Base-by-base conservation (phyloP, 1,284 basidiomycete species). In the Cutaneotrichosporon cutaneum region DNA sequence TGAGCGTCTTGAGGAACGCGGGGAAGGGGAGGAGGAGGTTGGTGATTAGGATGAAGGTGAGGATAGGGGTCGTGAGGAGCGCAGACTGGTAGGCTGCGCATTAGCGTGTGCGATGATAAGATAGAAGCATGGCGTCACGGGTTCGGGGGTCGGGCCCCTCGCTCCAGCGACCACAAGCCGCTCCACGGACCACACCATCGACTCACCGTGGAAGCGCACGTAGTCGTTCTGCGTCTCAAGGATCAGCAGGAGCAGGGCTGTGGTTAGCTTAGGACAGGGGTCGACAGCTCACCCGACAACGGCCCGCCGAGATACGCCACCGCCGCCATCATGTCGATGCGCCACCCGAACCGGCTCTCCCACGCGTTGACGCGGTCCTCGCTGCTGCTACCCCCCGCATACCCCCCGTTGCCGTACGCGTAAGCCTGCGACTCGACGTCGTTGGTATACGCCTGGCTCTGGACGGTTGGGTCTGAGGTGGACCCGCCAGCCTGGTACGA, bases 151-250 rank as follows among this genome's bases (percentile, higher is more conserved):
- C 1, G 6, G 11, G 39, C 39, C 8, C 2, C 16, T 18, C 39
- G 4, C 16, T 18, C 18, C 18, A 7, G 16, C 39, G 7, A 42
- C 2, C 16, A n/a, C 39, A 14, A n/a, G 39, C 39, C 18, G 39
- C 16, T 18, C 39, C 16, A 8, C 11, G 5, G 13, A 36, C 35
- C 35, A 13, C 39, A 9, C 30, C 30, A 30, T 30, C 30, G 18
- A 73, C 84, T 70, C 61, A 88, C 88, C 87, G 73, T 90, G 89
- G 76, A 90, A 90, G 59, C 89, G 85, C 65, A 90, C 86, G 70
- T 86, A 89, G 77, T 90, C 89, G 68, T 90, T 90, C 67, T 86
- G 84, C 10, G 87, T 91, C 76, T 92, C 90, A 22, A 87, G 67
- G n/a, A 90, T 85, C 9, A 92, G 83, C 47, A 91, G 79, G 0